Evolutionary conservation across 345 rosid genomes (phyloP), one percentile per base, ranked within the genome.

Genomic region (Carallia pectinifolia): DNA sequence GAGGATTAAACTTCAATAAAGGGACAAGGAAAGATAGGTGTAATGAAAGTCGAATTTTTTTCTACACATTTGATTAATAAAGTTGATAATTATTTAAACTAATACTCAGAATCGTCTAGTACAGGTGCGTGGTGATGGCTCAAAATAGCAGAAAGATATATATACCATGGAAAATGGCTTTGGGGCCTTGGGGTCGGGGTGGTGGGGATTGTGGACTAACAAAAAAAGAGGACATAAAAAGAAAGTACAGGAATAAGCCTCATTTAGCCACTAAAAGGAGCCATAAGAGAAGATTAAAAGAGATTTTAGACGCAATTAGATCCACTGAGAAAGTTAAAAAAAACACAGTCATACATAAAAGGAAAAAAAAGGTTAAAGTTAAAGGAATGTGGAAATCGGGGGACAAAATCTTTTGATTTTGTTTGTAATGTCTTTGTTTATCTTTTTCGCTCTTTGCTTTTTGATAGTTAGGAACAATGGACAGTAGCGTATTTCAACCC

Each of bases 351-450:
- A 62, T 61, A 10, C 64, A 68, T 62, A 23, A 66, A 71, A 70
- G 36, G 62, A 62, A 2, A 31, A 63, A 69, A 71, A 65, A 65
- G 69, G 47, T 13, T 36, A 78, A 72, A 73, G 61, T 61, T 53
- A 65, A 34, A 65, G 71, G 83, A 72, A 76, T 76, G 77, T 76
- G 73, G 87, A 79, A 76, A 71, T 58, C 55, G 74, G 83, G 78
- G 31, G 77, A 79, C 80, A 74, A 65, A 30, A 76, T 78, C 83
- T 76, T 78, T 80, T 71, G 73, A 69, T 78, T 82, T 77, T 73
- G 79, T 70, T 60, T 61, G 72, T 79, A 4, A 58, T 77, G 85
- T 81, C 83, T 67, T 73, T 79, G 74, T 73, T 76, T 61, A 10
- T 77, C 65, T 40, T 69, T 76, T 69, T 23, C 23, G 67, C 12